These are phyloP conservation scores for Fusarium tanahbumbuense DNA, from an alignment of 2,329 filamentous ascomycete genomes.

Conservation along the genomic window DNA sequence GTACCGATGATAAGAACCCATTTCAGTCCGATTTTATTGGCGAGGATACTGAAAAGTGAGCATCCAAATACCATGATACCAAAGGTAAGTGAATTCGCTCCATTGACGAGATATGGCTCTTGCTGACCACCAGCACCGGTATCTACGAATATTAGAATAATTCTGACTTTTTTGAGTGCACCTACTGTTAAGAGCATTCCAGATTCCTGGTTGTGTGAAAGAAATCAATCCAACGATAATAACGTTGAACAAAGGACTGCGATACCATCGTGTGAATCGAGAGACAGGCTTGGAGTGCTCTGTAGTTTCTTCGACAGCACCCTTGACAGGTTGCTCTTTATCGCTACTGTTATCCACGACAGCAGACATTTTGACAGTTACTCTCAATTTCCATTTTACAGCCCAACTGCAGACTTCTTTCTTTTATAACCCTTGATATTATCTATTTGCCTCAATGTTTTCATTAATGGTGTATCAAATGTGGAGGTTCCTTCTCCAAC, in stretches of 20 bases:
- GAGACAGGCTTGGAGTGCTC: slow-evolving; percentile 37
- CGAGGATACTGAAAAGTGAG: slow-evolving; percentile 56
- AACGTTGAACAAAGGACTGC: slow-evolving; percentile 60
- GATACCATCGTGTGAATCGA: slow-evolving; percentile 41
- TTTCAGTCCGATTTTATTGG: slow-evolving; percentile 62
- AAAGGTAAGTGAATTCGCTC: slow-evolving; percentile 44
- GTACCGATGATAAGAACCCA: slow-evolving; percentile 60
- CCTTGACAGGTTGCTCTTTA: slow-evolving; percentile 30
- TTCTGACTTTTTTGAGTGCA: accelerated
- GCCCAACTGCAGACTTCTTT: not conserved
- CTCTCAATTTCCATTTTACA: not conserved
- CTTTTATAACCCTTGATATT: slow-evolving; percentile 8
- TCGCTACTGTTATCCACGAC: slow-evolving; percentile 27
- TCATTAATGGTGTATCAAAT: slow-evolving; percentile 14
- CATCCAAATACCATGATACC: slow-evolving; percentile 60
- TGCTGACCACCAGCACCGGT: slow-evolving; percentile 66
- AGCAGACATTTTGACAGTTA: slow-evolving; percentile 27
- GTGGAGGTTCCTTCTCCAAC: slow-evolving; percentile 19
- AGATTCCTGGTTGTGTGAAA: slow-evolving; percentile 63
- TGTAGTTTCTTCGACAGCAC: slow-evolving; percentile 17
- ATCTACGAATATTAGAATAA: slow-evolving; percentile 29
- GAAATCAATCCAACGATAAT: slow-evolving; percentile 64
- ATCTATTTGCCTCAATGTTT: slow-evolving; percentile 5
- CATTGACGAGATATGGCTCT: slow-evolving; percentile 58
- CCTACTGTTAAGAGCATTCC: slow-evolving; percentile 65